Evolutionary conservation across 2,329 filamentous ascomycete genomes (phyloP).

Genomic region (Cryphonectria radicalis): DNA sequence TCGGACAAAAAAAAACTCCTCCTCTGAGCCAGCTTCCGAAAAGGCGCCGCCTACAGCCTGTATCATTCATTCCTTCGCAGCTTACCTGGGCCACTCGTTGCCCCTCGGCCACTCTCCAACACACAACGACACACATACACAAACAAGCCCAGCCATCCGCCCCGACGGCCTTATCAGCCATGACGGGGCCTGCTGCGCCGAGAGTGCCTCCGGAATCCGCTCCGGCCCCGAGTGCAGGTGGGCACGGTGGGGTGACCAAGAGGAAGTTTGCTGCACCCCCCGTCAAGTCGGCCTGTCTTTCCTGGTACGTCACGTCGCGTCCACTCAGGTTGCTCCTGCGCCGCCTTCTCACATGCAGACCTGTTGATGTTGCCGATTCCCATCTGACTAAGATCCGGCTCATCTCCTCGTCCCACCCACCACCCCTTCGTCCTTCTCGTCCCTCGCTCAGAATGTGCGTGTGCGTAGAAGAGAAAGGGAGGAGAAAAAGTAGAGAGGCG

Average conservation of each 20-base stretch:
- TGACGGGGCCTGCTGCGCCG: slow-evolving; percentile 30
- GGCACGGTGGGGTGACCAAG: slow-evolving; percentile 29
- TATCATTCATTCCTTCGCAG: background rate
- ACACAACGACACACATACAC: background rate
- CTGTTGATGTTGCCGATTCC: background rate
- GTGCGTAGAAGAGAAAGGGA: background rate
- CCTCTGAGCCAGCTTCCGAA: background rate
- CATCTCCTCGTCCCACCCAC: background rate
- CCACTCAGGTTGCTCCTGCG: slow-evolving; percentile 20
- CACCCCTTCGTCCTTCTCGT: background rate
- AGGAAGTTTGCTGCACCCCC: slow-evolving; percentile 53
- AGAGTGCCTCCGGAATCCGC: slow-evolving; percentile 11
- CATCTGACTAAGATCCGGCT: background rate
- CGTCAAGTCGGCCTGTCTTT: slow-evolving; percentile 55
- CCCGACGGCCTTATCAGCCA: slow-evolving; percentile 12
- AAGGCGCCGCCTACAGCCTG: background rate
- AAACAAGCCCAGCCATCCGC: background rate
- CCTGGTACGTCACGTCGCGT: slow-evolving; percentile 46
- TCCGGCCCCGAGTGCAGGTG: background rate
- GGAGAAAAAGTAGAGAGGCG: background rate
- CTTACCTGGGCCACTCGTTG: background rate
- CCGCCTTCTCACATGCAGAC: background rate
- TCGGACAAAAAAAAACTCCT: background rate
- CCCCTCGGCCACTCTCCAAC: background rate
- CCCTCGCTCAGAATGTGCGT: background rate